Base-by-base conservation (phyloP, 371 early-diverging fungal genomes). In the Mortierella sp. region DNA sequence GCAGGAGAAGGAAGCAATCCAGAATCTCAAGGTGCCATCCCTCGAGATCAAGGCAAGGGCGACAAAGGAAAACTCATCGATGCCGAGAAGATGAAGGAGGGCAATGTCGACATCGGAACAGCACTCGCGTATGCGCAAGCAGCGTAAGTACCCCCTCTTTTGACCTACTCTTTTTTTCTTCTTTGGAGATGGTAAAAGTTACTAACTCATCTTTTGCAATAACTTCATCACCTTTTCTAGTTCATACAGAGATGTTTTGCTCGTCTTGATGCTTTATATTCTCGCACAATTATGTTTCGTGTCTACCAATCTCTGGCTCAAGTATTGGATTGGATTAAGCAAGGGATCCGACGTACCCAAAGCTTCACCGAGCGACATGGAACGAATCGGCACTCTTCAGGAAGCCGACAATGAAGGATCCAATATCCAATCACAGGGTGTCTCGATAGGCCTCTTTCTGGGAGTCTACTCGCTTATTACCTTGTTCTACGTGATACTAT, bases 291-390 rank as follows among this genome's bases (percentile, higher is more conserved):
- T 45, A 0, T 75, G 75, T 25, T 56, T 75, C 5, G 70, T 75
- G 0, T 26, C 58, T 29, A 70, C 67, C 0, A 70, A 50, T 25
- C 43, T 75, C n/a, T 75, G 75, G 75, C 65, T 75, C 26, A 75
- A 66, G 23, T 46, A 75, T 37, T 70, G 75, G 75, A 74, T 74
- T 43, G 51, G 60, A 15, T 30, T 30, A n/a, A 74, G 51, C 14
- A 28, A 73, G 3, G 56, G 61, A 46, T 37, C 37, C 5, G 37
- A 37, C 9, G 9, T 37, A 37, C 37, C 37, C 3, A 9, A 37
- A 9, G 37, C 3, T 9, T 9, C 3, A 37, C 9, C 37, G 37
- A 9, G 37, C 37, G 37, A 37, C 37, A 37, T 37, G 9, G 9
- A 37, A 3, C 37, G 3, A 5, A 5, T 9, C 37, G 9, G 9